phyloP scores from a whole-genome alignment of 352 stramenopile genomes.

The Phytophthora tentaculata region DNA sequence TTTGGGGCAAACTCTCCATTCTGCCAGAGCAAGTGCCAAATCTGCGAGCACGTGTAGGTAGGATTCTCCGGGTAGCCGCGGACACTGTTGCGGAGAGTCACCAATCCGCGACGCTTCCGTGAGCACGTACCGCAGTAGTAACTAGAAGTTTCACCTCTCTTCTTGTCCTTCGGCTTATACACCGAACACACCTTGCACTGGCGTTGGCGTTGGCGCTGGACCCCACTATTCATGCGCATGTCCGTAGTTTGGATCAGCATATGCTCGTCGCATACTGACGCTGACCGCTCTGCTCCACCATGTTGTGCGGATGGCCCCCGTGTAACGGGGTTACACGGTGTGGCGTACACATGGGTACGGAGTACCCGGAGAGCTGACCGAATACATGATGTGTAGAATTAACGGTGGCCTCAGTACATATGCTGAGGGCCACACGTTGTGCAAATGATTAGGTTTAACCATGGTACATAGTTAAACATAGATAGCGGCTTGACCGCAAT shows the following conservation, averaged over 20 bases:
- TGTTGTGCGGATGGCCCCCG: neutral
- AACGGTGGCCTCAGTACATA: too few species aligned
- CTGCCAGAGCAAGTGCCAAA: too few species aligned
- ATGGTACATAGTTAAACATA: too few species aligned
- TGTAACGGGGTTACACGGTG: too few species aligned
- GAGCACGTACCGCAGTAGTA: slow-evolving; percentile 7
- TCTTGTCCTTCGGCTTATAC: slow-evolving; percentile 14
- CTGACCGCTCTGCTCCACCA: neutral
- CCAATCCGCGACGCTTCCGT: neutral
- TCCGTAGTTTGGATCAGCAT: neutral
- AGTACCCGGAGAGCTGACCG: too few species aligned
- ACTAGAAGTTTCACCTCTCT: slow-evolving; percentile 1
- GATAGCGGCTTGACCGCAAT: too few species aligned
- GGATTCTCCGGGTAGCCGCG: slow-evolving; percentile 2
- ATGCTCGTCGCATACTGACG: neutral
- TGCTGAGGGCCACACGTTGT: too few species aligned
- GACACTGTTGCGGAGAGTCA: slow-evolving; percentile 9
- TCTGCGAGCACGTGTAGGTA: slow-evolving; percentile 14
- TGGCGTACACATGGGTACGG: too few species aligned
- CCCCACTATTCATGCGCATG: neutral
- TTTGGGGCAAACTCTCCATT: slow-evolving; percentile 15
- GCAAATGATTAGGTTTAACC: too few species aligned
- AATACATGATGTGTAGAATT: too few species aligned
- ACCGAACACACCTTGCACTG: slow-evolving; percentile 2
- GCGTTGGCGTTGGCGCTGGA: neutral